Conservation (phyloP, 2,329 filamentous ascomycete genomes). For the Orbilia blumenaviensis region DNA sequence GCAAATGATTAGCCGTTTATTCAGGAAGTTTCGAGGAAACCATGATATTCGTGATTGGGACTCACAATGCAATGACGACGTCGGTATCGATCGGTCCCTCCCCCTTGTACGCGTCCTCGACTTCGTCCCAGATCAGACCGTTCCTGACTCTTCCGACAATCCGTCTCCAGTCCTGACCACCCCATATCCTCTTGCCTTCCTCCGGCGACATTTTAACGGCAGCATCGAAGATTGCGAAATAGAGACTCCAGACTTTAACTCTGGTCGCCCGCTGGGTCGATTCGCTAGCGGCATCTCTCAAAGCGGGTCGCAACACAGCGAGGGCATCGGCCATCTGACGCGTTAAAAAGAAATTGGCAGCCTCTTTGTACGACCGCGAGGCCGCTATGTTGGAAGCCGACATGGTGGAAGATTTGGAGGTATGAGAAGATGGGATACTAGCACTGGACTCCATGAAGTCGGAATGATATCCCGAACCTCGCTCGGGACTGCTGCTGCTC, state of each 20-base stretch:
- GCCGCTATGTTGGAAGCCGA: constrained; percentile 60
- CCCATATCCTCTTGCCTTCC: constrained; percentile 89
- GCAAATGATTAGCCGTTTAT: neutral
- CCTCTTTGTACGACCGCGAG: constrained; percentile 92
- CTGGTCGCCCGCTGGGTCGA: constrained; percentile 80
- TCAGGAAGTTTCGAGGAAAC: neutral
- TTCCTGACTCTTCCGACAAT: constrained; percentile 85
- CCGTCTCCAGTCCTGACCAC: constrained; percentile 81
- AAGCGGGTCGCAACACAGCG: constrained; percentile 82
- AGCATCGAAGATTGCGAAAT: constrained; percentile 90
- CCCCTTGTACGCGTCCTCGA: constrained; percentile 79
- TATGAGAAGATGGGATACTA: constrained; percentile 42
- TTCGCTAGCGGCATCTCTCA: constrained; percentile 71
- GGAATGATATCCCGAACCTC: constrained; percentile 46
- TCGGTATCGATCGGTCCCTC: constrained; percentile 94
- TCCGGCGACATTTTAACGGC: constrained; percentile 88
- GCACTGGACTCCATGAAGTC: constrained; percentile 52
- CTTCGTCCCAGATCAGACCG: constrained; percentile 92
- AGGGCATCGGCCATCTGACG: constrained; percentile 90
- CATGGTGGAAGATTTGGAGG: constrained; percentile 45
- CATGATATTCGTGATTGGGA: neutral
- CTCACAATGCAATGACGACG: constrained; percentile 85
- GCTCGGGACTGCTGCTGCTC: constrained; percentile 50
- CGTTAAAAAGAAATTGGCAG: constrained; percentile 92
- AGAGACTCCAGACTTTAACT: constrained; percentile 97